phyloP scores from a whole-genome alignment of 495 filamentous ascomycete species.

The Penicillium atrosanguineum region DNA sequence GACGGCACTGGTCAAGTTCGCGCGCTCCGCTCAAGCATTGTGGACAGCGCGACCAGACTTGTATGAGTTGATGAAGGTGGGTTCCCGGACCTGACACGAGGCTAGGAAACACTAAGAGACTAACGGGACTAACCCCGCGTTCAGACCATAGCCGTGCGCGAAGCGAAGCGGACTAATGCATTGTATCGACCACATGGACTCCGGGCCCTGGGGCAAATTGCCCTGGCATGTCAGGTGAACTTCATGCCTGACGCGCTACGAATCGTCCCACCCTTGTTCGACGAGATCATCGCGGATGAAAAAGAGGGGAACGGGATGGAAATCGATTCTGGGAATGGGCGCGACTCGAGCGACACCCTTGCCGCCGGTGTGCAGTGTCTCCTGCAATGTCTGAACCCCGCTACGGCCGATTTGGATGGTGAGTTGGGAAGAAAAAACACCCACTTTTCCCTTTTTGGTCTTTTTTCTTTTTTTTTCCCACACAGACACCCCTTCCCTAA shows the following conservation, averaged over 20 bases:
- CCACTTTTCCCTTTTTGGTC: background rate
- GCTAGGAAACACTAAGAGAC: background rate
- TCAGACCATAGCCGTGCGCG: constrained; percentile 66
- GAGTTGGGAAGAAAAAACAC: constrained; percentile 10
- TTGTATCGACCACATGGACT: constrained; percentile 76
- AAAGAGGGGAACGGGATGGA: constrained; percentile 69
- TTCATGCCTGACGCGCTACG: constrained; percentile 64
- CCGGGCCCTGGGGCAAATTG: constrained; percentile 67
- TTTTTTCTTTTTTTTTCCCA: background rate
- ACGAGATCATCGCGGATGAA: constrained; percentile 43
- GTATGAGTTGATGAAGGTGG: constrained; percentile 52
- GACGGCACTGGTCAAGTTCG: constrained; percentile 78
- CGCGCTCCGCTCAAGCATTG: constrained; percentile 55
- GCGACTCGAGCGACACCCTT: constrained; percentile 42
- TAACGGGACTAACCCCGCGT: constrained; percentile 11
- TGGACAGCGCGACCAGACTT: constrained; percentile 54
- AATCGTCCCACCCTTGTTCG: constrained; percentile 59
- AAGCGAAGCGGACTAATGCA: constrained; percentile 86
- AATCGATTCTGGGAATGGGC: constrained; percentile 48
- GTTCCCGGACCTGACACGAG: constrained; percentile 13
- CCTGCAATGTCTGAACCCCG: constrained; percentile 44
- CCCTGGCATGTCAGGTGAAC: constrained; percentile 60
- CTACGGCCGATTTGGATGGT: constrained; percentile 30
- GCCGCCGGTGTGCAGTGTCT: constrained; percentile 47
- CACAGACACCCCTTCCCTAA: background rate